phyloP scores from a whole-genome alignment of 768 basidiomycete genomes.

The Botryobasidium botryosum region DNA sequence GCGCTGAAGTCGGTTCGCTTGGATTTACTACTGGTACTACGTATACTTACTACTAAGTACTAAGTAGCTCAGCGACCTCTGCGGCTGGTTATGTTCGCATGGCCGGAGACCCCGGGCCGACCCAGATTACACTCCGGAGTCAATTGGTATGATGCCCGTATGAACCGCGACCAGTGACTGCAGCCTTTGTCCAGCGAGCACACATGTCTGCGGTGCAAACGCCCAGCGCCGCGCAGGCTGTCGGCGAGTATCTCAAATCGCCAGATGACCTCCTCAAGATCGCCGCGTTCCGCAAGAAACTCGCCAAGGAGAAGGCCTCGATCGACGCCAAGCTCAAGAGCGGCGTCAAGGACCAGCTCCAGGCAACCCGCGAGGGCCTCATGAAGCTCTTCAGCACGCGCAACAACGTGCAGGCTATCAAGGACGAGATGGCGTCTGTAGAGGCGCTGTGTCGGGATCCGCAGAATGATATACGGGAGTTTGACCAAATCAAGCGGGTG shows the following conservation, averaged over 20 bases:
- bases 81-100: too few species aligned
- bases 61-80: too few species aligned
- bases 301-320: constrained; percentile 91
- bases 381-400: constrained; percentile 63
- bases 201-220: constrained; percentile 13
- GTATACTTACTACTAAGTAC: too few species aligned
- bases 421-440: constrained; percentile 71
- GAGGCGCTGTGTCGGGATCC: constrained; percentile 66
- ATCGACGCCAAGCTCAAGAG: constrained; percentile 80
- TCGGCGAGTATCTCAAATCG: constrained; percentile 81
- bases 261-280: constrained; percentile 89
- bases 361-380: constrained; percentile 76
- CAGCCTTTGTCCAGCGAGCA: too few species aligned
- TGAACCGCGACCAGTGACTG: too few species aligned
- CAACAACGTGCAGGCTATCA: constrained; percentile 59
- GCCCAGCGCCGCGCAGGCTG: constrained; percentile 48
- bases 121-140: too few species aligned
- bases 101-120: too few species aligned
- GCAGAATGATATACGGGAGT: constrained; percentile 60
- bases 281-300: constrained; percentile 74
- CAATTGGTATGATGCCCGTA: too few species aligned
- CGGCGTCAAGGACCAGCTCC: constrained; percentile 85
- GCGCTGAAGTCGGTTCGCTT: too few species aligned
- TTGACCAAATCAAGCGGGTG: constrained; percentile 92
- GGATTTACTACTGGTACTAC: too few species aligned